Percentiles rank a stretch among this genome's conserved stretches.
phyloP scores from a whole-genome alignment of 164 flowering plant genomes.

The Stephania japonica region DNA sequence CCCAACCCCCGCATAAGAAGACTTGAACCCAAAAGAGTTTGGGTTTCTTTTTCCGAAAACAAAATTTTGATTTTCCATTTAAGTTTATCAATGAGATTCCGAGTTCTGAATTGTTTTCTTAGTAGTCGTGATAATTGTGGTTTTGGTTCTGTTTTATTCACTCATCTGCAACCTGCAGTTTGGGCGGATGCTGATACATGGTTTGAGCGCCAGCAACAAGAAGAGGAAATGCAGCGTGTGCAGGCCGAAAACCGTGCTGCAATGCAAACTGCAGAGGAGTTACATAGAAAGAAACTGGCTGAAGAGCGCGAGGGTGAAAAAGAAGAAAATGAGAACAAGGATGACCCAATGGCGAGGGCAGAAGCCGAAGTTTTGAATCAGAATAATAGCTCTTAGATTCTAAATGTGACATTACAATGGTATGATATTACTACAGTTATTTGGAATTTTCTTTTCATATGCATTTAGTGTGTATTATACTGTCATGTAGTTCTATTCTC shows the following conservation, averaged over 20 bases:
- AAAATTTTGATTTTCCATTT: neutral
- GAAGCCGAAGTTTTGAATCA: constrained; percentile 65
- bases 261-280: constrained; percentile 80
- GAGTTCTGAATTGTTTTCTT: neutral
- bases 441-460: neutral
- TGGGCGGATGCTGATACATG: constrained; percentile 99
- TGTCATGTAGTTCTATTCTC: constrained; percentile 5
- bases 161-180: constrained; percentile 40
- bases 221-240: constrained; percentile 81
- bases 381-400: constrained; percentile 15
- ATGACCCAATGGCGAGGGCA: constrained; percentile 80
- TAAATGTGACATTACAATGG: constrained; percentile 3
- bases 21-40: neutral
- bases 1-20: too few species aligned
- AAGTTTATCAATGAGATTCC: neutral
- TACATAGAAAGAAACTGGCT: constrained; percentile 75
- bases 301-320: constrained; percentile 85
- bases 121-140: neutral
- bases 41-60: neutral
- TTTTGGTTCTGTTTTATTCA: neutral
- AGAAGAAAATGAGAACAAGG: constrained; percentile 56
- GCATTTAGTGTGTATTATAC: constrained; percentile 2
- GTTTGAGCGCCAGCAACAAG: constrained; percentile 95
- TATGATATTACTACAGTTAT: neutral
- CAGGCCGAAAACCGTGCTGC: constrained; percentile 79